A percentile compares a stretch with the other conserved stretches of the same genome.
Evolutionary conservation across 192 early-diverging fungal species (phyloP).

Genomic region (Borealophlyctis nickersoniae): DNA sequence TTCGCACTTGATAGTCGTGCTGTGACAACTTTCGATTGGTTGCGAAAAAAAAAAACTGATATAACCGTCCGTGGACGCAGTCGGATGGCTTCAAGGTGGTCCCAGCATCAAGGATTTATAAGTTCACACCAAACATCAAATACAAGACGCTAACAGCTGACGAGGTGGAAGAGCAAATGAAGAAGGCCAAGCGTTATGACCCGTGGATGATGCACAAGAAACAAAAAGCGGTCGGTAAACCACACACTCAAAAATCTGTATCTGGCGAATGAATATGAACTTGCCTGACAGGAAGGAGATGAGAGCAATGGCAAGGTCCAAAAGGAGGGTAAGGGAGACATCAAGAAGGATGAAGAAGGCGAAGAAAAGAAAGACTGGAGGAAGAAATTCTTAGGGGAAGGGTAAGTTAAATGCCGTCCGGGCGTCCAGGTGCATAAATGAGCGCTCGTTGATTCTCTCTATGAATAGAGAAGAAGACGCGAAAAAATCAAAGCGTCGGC

Average conservation of each 20-base stretch:
- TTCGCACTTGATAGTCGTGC: not conserved
- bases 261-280: constrained; percentile 1
- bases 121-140: constrained; percentile 37
- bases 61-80: not conserved
- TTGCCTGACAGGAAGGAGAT: not conserved
- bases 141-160: constrained; percentile 47
- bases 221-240: not conserved
- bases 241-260: not conserved
- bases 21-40: too few relatives aligned
- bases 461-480: not conserved
- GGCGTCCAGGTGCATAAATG: not conserved
- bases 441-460: not conserved
- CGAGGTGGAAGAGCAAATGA: constrained; percentile 40
- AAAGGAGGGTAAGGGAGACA: not conserved
- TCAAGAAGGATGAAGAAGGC: constrained; percentile 17
- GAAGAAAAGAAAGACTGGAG: constrained; percentile 22
- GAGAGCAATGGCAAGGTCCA: not conserved
- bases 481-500: not conserved
- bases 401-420: not conserved
- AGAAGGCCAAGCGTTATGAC: constrained; percentile 11
- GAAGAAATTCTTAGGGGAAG: constrained; percentile 15
- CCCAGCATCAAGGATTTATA: constrained; percentile 47
- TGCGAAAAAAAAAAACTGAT: too few relatives aligned
- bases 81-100: constrained; percentile 36
- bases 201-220: constrained; percentile 35